Conservation (phyloP, 306 rosid genomes). For the Trifolium repens region DNA sequence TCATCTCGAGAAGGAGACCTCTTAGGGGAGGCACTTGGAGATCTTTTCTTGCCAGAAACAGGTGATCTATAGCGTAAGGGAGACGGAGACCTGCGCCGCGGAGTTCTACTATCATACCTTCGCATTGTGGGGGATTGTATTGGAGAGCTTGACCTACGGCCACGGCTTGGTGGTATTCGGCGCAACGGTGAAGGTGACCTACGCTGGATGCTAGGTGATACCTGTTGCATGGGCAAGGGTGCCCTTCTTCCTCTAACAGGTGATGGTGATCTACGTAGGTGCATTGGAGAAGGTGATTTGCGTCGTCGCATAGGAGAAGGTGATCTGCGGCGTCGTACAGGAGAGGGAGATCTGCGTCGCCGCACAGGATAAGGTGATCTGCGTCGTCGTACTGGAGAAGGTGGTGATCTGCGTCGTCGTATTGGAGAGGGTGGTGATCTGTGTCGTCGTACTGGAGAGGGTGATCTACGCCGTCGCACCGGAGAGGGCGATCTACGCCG, state of each 20-base stretch:
- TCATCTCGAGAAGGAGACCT: slow-evolving; percentile 58
- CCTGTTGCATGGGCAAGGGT: slow-evolving; percentile 47
- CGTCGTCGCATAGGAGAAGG: slow-evolving; percentile 44
- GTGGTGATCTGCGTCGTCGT: slow-evolving; percentile 43
- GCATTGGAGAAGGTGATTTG: slow-evolving; percentile 52
- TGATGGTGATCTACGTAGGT: slow-evolving; percentile 55
- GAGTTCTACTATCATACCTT: slow-evolving; percentile 58
- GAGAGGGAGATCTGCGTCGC: slow-evolving; percentile 3
- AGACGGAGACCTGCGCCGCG: slow-evolving; percentile 52
- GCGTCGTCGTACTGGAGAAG: slow-evolving; percentile 33
- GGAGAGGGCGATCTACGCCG: slow-evolving; percentile 54
- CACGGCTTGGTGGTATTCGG: slow-evolving; percentile 40
- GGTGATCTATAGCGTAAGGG: slow-evolving; percentile 56
- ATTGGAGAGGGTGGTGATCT: slow-evolving; percentile 58
- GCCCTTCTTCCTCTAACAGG: slow-evolving; percentile 50
- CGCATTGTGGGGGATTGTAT: slow-evolving; percentile 39
- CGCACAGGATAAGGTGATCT: slow-evolving; percentile 51
- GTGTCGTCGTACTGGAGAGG: slow-evolving; percentile 41
- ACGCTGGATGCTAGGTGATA: slow-evolving; percentile 37
- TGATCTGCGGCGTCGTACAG: slow-evolving; percentile 24
- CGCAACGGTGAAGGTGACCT: slow-evolving; percentile 53
- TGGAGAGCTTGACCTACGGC: slow-evolving; percentile 52
- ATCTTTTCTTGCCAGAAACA: slow-evolving; percentile 45
- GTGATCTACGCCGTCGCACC: slow-evolving; percentile 34
- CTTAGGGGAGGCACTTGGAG: slow-evolving; percentile 42